Base-by-base conservation (phyloP, 805 yeast genomes). In the Candida easanensis region DNA sequence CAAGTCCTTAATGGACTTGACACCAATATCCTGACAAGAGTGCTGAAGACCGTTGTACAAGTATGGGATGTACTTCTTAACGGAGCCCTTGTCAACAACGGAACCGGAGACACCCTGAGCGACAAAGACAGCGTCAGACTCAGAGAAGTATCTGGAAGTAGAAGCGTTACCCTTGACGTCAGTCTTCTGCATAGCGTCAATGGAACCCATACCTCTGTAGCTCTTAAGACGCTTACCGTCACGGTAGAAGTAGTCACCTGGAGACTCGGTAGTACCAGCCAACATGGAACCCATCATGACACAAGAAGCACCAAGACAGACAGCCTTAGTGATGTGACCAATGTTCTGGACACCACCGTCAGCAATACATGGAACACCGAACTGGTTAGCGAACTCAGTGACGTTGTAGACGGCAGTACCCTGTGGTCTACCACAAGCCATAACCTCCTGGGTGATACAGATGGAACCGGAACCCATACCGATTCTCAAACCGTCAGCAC, bases 371-470 rank as follows among this genome's bases (percentile, higher is more conserved):
- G 99, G 98, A 54, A 93, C 96, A 66, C 99, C 99, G 64, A 91
- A 93, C 67, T 82, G 79, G 70, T 82, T 84, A 54, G 98, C 95
- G 64, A 93, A 90, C 74, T 91, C 90, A 52, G 93, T 77, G 43
- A 93, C 99, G 55, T 81, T 84, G 77, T 80, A 90, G 42, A 93
- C 98, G 49, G 99, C 99, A 54, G 98, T 89, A 73, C 98, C 99
- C 76, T 93, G 99, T 49, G 99, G 99, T 79, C 99, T 89, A 73
- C 99, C 99, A 73, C 97, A 95, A 41, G 99, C 99, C 99, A 93
- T 93, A 48, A 93, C 99, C 74, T 93, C 99, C 75, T 93, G 99
- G 41, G 99, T 93, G 66, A 93, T 93, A 79, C 99, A 93, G 66
- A 95, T 95, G 50, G 97, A 88, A 62, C 99, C 99, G 26, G 98